Evolutionary conservation across 1,284 basidiomycete species (phyloP).

Genomic region (Leccinum variabile): DNA sequence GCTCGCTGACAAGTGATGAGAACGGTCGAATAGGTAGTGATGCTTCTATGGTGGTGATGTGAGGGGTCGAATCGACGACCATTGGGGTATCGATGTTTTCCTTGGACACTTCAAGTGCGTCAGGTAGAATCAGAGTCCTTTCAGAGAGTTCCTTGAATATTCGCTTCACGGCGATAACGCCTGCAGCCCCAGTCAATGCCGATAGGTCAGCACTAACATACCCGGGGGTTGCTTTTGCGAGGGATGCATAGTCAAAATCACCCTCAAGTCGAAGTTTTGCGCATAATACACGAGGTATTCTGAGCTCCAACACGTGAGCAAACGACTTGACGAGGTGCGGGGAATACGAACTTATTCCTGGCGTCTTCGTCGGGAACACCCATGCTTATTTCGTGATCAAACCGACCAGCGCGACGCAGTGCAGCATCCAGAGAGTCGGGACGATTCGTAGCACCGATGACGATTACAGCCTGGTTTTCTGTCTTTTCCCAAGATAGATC

Average conservation of each 20-base stretch:
- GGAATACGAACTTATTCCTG: constrained; percentile 75
- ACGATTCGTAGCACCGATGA: constrained; percentile 95
- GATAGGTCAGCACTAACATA: constrained; percentile 96
- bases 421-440: constrained; percentile 95
- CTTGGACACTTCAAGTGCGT: constrained; percentile 20
- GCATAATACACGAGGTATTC: constrained; percentile 81
- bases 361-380: constrained; percentile 92
- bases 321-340: background rate
- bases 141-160: constrained; percentile 87
- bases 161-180: constrained; percentile 93
- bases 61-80: constrained; percentile 45
- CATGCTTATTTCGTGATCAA: constrained; percentile 98
- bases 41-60: constrained; percentile 21
- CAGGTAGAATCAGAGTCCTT: constrained; percentile 59
- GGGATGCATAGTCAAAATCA: constrained; percentile 76
- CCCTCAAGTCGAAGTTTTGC: constrained; percentile 75
- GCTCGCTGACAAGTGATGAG: constrained; percentile 42
- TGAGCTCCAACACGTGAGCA: constrained; percentile 29
- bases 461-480: constrained; percentile 86
- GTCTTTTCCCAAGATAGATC: constrained; percentile 92
- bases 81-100: constrained; percentile 45
- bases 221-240: constrained; percentile 96
- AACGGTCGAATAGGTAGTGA: constrained; percentile 38
- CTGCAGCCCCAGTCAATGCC: constrained; percentile 89
- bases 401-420: constrained; percentile 88